Conservation (phyloP, 345 rosid species). For the Aurinia saxatilis region DNA sequence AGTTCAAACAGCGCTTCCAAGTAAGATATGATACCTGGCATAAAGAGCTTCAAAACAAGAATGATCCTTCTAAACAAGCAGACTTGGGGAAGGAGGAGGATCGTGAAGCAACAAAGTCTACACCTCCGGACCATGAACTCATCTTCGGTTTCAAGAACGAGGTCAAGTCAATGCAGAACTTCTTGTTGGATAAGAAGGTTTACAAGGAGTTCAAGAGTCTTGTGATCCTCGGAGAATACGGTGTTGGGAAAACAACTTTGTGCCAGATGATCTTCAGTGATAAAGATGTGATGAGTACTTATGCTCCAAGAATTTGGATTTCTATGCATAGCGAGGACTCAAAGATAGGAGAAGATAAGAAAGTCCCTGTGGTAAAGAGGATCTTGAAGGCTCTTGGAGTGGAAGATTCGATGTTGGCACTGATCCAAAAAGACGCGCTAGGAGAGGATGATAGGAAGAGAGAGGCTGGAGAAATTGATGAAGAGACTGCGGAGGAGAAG, state of each 20-base stretch:
- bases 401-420: neutral
- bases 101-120: no score
- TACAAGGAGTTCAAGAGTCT: constrained; percentile 30
- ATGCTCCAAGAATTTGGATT: constrained; percentile 41
- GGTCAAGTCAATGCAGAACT: constrained; percentile 17
- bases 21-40: no score
- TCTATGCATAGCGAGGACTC: neutral
- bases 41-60: no score
- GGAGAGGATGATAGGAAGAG: neutral
- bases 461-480: neutral
- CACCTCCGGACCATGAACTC: neutral
- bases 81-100: no score
- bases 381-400: constrained; percentile 30
- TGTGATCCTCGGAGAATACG: constrained; percentile 33
- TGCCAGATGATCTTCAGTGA: constrained; percentile 29
- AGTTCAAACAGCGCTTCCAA: no score
- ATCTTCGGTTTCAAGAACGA: constrained; percentile 3
- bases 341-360: neutral
- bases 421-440: neutral
- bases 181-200: constrained; percentile 21
- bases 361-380: constrained; percentile 18
- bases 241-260: constrained; percentile 41
- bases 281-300: constrained; percentile 23
- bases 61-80: no score
- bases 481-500: neutral